Evolutionary conservation across 164 flowering plant genomes (phyloP).

Genomic region (grape (Vitis vinifera)): DNA sequence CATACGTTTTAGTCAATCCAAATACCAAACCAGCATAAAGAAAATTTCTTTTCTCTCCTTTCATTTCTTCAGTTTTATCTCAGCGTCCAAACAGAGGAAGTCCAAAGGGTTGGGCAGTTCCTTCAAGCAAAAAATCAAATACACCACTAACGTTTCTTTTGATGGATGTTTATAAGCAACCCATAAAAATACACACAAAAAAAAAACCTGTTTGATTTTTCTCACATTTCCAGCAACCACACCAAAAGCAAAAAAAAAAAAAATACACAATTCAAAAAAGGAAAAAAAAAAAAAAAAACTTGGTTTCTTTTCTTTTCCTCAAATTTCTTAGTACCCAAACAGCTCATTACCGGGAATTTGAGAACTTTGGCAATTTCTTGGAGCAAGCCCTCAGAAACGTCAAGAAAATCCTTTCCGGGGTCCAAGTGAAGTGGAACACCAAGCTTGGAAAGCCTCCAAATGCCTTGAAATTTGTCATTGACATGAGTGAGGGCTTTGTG

Average conservation of each 20-base stretch:
- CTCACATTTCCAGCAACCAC: too few species aligned
- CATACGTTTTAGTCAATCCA: too few species aligned
- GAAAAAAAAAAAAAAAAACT: too few species aligned
- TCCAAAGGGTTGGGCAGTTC: too few species aligned
- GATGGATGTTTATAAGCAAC: too few species aligned
- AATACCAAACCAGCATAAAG: neutral
- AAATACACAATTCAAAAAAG: neutral
- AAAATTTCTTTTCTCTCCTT: neutral
- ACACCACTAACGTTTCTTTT: too few species aligned
- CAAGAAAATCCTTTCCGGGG: conserved; percentile 81
- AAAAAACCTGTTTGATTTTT: too few species aligned
- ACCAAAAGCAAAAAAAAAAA: neutral
- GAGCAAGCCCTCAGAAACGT: conserved; percentile 62
- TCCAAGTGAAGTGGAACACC: conserved; percentile 65
- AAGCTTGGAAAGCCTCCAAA: conserved; percentile 85
- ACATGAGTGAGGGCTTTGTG: conserved; percentile 35
- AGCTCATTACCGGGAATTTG: conserved; percentile 72
- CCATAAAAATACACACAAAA: too few species aligned
- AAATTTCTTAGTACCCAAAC: neutral
- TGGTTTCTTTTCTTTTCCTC: too few species aligned
- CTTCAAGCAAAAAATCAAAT: too few species aligned
- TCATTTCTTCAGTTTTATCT: neutral
- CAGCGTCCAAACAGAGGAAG: neutral
- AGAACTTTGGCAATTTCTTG: conserved; percentile 78
- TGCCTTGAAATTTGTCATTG: conserved; percentile 56